Evolutionary conservation across 2,329 filamentous ascomycete genomes (phyloP).

Genomic region (Chaetothyriales sp.): DNA sequence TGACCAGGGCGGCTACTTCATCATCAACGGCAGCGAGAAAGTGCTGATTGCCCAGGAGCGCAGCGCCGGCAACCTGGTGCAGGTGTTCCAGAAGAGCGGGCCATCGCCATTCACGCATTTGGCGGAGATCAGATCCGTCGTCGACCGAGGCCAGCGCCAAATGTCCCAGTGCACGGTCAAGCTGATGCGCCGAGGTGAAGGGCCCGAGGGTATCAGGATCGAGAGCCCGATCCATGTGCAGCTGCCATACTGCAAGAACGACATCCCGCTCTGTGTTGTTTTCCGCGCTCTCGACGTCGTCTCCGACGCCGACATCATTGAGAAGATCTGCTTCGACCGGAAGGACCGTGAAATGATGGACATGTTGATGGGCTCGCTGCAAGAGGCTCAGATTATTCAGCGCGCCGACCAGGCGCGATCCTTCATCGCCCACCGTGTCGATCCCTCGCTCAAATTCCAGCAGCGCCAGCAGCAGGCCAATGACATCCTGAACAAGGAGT

Average conservation of each 20-base stretch:
- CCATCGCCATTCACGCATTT: slow-evolving; percentile 88
- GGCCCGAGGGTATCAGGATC: slow-evolving; percentile 34
- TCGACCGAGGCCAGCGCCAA: slow-evolving; percentile 88
- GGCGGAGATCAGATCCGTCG: slow-evolving; percentile 88
- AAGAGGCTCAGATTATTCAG: slow-evolving; percentile 92
- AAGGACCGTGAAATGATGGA: slow-evolving; percentile 95
- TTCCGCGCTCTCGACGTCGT: slow-evolving; percentile 93
- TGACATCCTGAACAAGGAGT: slow-evolving; percentile 93
- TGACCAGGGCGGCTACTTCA: slow-evolving; percentile 95
- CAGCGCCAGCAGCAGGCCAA: slow-evolving; percentile 85
- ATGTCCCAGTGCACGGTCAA: slow-evolving; percentile 90
- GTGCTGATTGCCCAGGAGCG: slow-evolving; percentile 95
- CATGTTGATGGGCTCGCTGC: slow-evolving; percentile 91
- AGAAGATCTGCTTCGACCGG: slow-evolving; percentile 92
- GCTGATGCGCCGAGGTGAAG: slow-evolving; percentile 72
- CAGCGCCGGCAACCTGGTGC: slow-evolving; percentile 94
- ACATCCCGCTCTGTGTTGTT: slow-evolving; percentile 87
- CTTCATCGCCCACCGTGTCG: slow-evolving; percentile 85
- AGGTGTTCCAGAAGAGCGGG: slow-evolving; percentile 94
- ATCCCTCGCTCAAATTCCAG: slow-evolving; percentile 55
- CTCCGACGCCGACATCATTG: slow-evolving; percentile 93
- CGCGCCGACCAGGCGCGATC: slow-evolving; percentile 88
- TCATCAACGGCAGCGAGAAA: slow-evolving; percentile 98
- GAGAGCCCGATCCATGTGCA: slow-evolving; percentile 57
- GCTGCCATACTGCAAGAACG: slow-evolving; percentile 83